Evolutionary conservation across 148 eudicot genomes (phyloP).

Genomic region (Amaranthus hypochondriacus): DNA sequence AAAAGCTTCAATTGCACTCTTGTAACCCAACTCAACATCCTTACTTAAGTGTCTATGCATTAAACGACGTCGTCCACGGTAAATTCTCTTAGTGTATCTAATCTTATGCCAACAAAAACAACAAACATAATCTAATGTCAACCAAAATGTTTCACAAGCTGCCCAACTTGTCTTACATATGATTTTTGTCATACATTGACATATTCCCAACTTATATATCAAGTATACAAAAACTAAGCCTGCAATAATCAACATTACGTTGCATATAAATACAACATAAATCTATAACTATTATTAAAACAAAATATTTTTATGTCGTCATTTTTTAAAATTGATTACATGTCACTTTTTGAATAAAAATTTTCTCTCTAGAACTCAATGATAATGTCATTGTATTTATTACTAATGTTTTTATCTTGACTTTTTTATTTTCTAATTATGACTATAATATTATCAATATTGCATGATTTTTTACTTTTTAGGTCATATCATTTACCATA

Average conservation of each 20-base stretch:
- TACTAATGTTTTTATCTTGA: no score
- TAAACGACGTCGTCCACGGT: conserved; percentile 24
- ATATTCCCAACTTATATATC: conserved; percentile 40
- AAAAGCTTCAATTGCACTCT: conserved; percentile 8
- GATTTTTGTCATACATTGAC: conserved; percentile 37
- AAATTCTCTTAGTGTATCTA: conserved; percentile 31
- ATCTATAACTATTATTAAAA: no score
- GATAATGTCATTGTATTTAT: no score
- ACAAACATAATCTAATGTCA: conserved; percentile 24
- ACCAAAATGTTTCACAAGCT: conserved; percentile 39
- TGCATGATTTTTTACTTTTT: background rate
- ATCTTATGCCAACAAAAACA: conserved; percentile 44
- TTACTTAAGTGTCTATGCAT: conserved; percentile 4
- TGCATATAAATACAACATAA: no score
- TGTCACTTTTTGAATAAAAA: no score
- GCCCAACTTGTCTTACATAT: conserved; percentile 46
- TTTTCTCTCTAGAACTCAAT: no score
- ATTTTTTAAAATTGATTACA: no score
- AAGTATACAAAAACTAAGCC: conserved; percentile 36
- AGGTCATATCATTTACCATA: no score
- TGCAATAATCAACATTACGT: conserved; percentile 10
- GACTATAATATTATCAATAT: background rate
- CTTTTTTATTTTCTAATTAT: no score
- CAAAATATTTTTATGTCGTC: no score
- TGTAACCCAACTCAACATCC: conserved; percentile 35